Percentiles rank a stretch among this genome's conserved stretches.
Conservation (phyloP, 352 stramenopile genomes). For the Pseudoperonospora humuli region DNA sequence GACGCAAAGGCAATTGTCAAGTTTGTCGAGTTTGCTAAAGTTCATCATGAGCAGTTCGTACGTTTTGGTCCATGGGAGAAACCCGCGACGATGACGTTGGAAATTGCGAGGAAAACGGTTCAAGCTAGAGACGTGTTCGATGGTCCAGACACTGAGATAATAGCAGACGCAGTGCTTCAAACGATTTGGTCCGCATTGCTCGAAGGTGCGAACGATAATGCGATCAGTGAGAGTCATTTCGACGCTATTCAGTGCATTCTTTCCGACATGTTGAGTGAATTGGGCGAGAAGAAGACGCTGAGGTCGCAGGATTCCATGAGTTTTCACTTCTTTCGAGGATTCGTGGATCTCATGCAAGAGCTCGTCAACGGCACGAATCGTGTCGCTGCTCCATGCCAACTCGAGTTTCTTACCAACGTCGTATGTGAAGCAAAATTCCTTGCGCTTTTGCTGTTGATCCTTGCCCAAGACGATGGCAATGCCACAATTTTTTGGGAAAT, state of each 20-base stretch:
- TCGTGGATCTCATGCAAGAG: slow-evolving; percentile 13
- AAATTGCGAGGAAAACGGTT: slow-evolving; percentile 22
- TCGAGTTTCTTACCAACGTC: slow-evolving; percentile 15
- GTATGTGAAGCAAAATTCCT: slow-evolving; percentile 26
- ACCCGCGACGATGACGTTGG: slow-evolving; percentile 13
- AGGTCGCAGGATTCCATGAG: slow-evolving; percentile 1
- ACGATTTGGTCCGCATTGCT: slow-evolving; percentile 18
- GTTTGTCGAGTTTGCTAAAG: slow-evolving; percentile 25
- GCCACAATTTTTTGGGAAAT: slow-evolving; percentile 23
- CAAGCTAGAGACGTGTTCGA: slow-evolving; percentile 16
- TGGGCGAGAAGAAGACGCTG: neutral
- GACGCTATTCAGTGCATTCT: slow-evolving; percentile 22
- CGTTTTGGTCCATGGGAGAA: slow-evolving; percentile 10
- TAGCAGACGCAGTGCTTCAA: slow-evolving; percentile 22
- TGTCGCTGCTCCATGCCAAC: slow-evolving; percentile 2
- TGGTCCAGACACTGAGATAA: slow-evolving; percentile 12
- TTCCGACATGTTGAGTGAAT: slow-evolving; percentile 10
- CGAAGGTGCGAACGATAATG: neutral
- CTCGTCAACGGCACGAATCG: slow-evolving; percentile 1
- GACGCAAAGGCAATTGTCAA: slow-evolving; percentile 18
- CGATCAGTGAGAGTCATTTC: slow-evolving; percentile 5
- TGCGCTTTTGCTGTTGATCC: slow-evolving; percentile 15
- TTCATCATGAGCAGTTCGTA: slow-evolving; percentile 6
- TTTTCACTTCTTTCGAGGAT: slow-evolving; percentile 15
- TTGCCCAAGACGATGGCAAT: slow-evolving; percentile 2